Evolutionary conservation across 768 basidiomycete genomes (phyloP).

Genomic region (Calocera cornea): DNA sequence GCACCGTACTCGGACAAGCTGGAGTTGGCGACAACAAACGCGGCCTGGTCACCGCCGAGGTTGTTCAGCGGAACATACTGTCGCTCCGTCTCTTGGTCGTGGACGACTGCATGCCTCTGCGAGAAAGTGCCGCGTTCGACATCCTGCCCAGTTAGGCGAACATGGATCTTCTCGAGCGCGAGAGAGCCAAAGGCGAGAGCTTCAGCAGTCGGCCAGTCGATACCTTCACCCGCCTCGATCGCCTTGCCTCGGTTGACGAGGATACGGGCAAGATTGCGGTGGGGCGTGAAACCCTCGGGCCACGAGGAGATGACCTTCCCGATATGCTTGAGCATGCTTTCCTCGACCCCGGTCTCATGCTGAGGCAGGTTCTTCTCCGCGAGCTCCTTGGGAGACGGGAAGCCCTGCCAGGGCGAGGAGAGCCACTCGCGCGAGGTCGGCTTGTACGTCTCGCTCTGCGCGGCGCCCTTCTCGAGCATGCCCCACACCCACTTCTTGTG

Average conservation of each 20-base stretch:
- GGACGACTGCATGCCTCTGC: conserved; percentile 91
- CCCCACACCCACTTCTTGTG: conserved; percentile 99
- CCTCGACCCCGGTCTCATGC: conserved; percentile 68
- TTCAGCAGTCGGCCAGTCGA: conserved; percentile 98
- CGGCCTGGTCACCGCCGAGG: conserved; percentile 75
- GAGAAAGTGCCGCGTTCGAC: conserved; percentile 99
- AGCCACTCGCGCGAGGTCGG: conserved; percentile 95
- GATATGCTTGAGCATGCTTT: conserved; percentile 61
- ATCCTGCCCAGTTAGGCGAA: conserved; percentile 93
- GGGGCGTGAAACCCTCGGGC: conserved; percentile 73
- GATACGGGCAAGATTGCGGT: conserved; percentile 90
- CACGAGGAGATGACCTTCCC: conserved; percentile 79
- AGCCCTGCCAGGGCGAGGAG: conserved; percentile 93
- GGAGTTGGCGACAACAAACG: conserved; percentile 92
- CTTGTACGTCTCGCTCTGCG: conserved; percentile 84
- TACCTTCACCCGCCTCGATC: conserved; percentile 77
- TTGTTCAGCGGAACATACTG: conserved; percentile 84
- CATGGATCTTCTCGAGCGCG: conserved; percentile 83
- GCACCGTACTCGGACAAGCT: conserved; percentile 88
- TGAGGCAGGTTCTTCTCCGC: conserved; percentile 88
- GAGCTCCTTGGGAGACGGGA: conserved; percentile 92
- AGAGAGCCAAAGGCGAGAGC: conserved; percentile 92
- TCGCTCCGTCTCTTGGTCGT: conserved; percentile 86
- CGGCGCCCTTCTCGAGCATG: conserved; percentile 89
- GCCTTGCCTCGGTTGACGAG: conserved; percentile 75